Percentiles rank a stretch among this genome's conserved stretches.
Conservation (phyloP, 441 rosid genomes). For the Lepidium campestre region DNA sequence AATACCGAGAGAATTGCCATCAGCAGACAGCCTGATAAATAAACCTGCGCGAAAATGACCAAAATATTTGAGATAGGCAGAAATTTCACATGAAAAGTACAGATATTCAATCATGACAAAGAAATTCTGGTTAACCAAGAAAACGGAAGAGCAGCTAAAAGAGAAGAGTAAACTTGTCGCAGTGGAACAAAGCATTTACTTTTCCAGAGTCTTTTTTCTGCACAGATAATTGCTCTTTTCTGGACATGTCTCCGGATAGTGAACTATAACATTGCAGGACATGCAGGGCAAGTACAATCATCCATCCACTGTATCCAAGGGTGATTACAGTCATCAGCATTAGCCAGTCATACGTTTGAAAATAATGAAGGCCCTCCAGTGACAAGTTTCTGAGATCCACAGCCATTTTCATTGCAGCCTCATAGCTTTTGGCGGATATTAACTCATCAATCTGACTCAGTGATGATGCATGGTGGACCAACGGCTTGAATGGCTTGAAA, state of each 20-base stretch:
- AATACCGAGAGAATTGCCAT: slow-evolving; percentile 51
- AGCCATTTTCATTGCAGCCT: slow-evolving; percentile 60
- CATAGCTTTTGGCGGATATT: slow-evolving; percentile 47
- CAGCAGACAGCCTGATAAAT: slow-evolving; percentile 51
- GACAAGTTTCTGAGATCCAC: slow-evolving; percentile 80
- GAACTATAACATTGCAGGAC: slow-evolving; percentile 83
- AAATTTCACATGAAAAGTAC: not conserved
- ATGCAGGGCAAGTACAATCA: slow-evolving; percentile 76
- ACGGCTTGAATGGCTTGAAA: slow-evolving; percentile 88
- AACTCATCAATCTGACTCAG: slow-evolving; percentile 64
- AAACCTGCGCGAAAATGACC: slow-evolving; percentile 45
- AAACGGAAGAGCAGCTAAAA: not conserved
- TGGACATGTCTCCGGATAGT: slow-evolving; percentile 42
- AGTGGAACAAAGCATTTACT: slow-evolving; percentile 39
- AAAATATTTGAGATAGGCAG: slow-evolving; percentile 23
- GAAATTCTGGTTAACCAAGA: not conserved
- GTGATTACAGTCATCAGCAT: slow-evolving; percentile 85
- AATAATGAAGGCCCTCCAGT: slow-evolving; percentile 83
- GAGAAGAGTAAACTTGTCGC: not conserved
- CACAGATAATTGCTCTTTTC: slow-evolving; percentile 41
- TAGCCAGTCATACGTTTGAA: slow-evolving; percentile 96
- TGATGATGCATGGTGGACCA: slow-evolving; percentile 41
- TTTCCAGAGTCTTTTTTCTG: slow-evolving; percentile 53
- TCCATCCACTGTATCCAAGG: slow-evolving; percentile 93
- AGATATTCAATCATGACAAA: not conserved